Evolutionary conservation across 371 early-diverging fungal genomes (phyloP).

Genomic region (Rhizopus arrhizus): DNA sequence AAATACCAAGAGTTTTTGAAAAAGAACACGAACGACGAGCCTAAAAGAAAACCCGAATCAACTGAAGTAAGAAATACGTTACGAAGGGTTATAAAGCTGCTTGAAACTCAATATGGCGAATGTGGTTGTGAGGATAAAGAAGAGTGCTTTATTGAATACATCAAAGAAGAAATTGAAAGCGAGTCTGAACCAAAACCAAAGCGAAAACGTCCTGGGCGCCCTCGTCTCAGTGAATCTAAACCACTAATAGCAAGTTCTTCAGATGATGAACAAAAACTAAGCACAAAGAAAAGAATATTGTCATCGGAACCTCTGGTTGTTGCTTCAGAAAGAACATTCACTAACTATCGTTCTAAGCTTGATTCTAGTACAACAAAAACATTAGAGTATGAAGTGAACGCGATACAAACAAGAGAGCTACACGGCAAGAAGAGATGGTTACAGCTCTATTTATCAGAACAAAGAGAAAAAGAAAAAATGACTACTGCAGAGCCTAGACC

Average conservation of each 20-base stretch:
- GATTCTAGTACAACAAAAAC: too few relatives aligned
- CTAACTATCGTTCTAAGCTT: not conserved
- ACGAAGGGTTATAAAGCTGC: slow-evolving; percentile 36
- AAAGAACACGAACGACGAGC: slow-evolving; percentile 27
- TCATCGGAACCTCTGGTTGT: not conserved
- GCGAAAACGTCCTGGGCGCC: not conserved
- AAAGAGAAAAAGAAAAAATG: slow-evolving; percentile 6
- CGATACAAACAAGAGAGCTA: not conserved
- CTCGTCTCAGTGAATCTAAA: not conserved
- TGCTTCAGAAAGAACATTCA: not conserved
- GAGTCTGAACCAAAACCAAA: slow-evolving; percentile 3
- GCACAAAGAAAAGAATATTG: not conserved
- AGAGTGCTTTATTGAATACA: slow-evolving; percentile 38
- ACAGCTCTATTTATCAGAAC: slow-evolving; percentile 4
- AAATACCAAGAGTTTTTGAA: slow-evolving; percentile 39
- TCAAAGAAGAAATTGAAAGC: slow-evolving; percentile 25
- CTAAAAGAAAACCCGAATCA: slow-evolving; percentile 12
- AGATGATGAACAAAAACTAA: slow-evolving; percentile 17
- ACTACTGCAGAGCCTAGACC: not conserved
- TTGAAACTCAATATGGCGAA: slow-evolving; percentile 37
- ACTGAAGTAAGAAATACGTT: slow-evolving; percentile 22
- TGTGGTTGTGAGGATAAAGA: slow-evolving; percentile 53
- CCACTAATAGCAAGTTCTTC: slow-evolving; percentile 2
- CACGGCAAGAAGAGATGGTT: slow-evolving; percentile 28
- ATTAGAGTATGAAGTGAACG: too few relatives aligned